Percentiles rank a stretch among this genome's conserved stretches.
Conservation (phyloP, 2,329 filamentous ascomycete genomes). For the Mycocentrospora acerina region DNA sequence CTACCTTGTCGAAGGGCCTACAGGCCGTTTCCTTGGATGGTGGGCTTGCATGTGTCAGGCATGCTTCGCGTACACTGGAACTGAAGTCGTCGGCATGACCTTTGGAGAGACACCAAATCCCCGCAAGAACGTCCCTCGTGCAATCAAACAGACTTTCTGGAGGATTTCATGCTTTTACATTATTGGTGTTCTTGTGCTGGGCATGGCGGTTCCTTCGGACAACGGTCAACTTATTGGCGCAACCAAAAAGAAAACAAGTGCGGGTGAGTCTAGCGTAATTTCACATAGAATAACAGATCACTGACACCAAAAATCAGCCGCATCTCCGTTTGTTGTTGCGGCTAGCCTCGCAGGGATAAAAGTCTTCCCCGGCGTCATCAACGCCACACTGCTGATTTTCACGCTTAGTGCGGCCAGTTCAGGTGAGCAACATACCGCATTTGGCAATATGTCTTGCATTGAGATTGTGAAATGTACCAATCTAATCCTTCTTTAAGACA, state of each 20-base stretch:
- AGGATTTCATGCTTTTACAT: constrained; percentile 65
- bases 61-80: constrained; percentile 74
- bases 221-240: constrained; percentile 18
- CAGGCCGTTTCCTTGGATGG: constrained; percentile 67
- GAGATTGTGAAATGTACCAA: too few species aligned
- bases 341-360: constrained; percentile 46
- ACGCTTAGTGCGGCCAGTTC: constrained; percentile 60
- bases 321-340: constrained; percentile 55
- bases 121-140: constrained; percentile 80
- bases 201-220: constrained; percentile 41
- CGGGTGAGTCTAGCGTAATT: too few species aligned
- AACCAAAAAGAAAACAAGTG: neutral
- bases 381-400: constrained; percentile 42
- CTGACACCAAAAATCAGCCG: too few species aligned
- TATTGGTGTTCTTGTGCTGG: constrained; percentile 43
- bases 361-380: constrained; percentile 25
- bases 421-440: neutral
- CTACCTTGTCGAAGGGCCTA: constrained; percentile 50
- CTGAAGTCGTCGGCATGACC: constrained; percentile 74
- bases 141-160: constrained; percentile 96
- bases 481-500: constrained; percentile 39
- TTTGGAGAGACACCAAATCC: constrained; percentile 79
- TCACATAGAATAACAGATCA: too few species aligned
- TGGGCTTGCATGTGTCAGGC: constrained; percentile 77
- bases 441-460: neutral